Conservation (phyloP, 192 early-diverging fungal species). For the Gigaspora rosea region DNA sequence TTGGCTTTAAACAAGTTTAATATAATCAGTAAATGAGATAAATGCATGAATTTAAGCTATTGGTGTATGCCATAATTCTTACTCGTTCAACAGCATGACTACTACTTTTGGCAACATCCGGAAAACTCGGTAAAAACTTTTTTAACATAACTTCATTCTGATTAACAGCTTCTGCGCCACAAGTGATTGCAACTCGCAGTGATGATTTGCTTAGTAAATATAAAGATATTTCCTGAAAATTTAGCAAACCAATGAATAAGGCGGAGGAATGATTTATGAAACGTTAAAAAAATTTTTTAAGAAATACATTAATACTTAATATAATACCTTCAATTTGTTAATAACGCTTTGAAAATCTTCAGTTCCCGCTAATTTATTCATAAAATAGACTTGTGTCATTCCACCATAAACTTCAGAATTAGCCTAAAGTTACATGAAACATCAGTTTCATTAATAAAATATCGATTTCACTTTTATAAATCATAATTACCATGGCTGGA, state of each 20-base stretch:
- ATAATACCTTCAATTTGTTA: constrained; percentile 61
- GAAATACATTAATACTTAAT: not conserved
- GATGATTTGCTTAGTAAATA: constrained; percentile 50
- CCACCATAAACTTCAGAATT: constrained; percentile 54
- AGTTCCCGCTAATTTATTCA: constrained; percentile 68
- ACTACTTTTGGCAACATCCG: not conserved
- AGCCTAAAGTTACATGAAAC: constrained; percentile 12
- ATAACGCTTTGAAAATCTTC: constrained; percentile 66
- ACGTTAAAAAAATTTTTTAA: not conserved
- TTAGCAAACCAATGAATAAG: not conserved
- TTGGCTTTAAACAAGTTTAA: not conserved
- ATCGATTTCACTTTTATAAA: not conserved
- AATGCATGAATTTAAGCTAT: no score
- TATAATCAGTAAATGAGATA: not conserved
- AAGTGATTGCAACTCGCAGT: constrained; percentile 53
- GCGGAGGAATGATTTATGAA: not conserved
- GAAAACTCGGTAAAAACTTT: constrained; percentile 46
- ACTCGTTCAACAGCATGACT: not conserved
- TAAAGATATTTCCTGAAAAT: constrained; percentile 3
- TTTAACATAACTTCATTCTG: constrained; percentile 46
- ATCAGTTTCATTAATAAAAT: not conserved
- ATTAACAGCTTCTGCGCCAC: constrained; percentile 52
- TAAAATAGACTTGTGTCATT: constrained; percentile 78
- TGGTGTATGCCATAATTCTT: not conserved
- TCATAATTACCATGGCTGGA: constrained; percentile 50